phyloP scores from a whole-genome alignment of 2,329 filamentous ascomycete genomes.

The Dryadomyces quercus-mongolicae region DNA sequence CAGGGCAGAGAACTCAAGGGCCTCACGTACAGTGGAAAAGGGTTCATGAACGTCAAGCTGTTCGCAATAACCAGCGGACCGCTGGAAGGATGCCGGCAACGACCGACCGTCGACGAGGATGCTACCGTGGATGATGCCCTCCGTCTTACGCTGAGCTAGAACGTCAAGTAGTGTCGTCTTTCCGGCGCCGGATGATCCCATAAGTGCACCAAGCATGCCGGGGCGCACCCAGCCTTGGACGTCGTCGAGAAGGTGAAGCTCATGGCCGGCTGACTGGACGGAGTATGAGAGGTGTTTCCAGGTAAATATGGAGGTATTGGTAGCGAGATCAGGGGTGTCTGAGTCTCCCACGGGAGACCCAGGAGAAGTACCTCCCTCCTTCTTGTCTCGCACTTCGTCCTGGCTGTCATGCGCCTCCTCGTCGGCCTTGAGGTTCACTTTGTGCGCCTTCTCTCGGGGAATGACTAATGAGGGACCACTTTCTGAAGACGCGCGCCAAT shows the following conservation, averaged over 20 bases:
- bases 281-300: slow-evolving; percentile 64
- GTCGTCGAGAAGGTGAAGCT: slow-evolving; percentile 63
- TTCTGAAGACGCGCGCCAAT: slow-evolving; percentile 6
- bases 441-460: slow-evolving; percentile 9
- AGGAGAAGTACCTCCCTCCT: not conserved
- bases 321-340: slow-evolving; percentile 27
- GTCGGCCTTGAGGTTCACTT: not conserved
- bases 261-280: slow-evolving; percentile 45
- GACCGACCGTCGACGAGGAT: slow-evolving; percentile 65
- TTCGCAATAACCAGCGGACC: slow-evolving; percentile 69
- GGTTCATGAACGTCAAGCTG: slow-evolving; percentile 69
- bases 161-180: slow-evolving; percentile 81
- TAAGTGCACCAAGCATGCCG: slow-evolving; percentile 65
- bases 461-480: slow-evolving; percentile 8
- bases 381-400: not conserved
- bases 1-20: slow-evolving; percentile 60
- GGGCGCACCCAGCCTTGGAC: slow-evolving; percentile 79
- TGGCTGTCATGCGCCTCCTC: not conserved
- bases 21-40: slow-evolving; percentile 63
- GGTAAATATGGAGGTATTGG: slow-evolving; percentile 58
- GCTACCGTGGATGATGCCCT: slow-evolving; percentile 61
- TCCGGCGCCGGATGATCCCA: slow-evolving; percentile 71
- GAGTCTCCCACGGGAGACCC: not conserved
- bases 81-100: slow-evolving; percentile 64
- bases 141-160: slow-evolving; percentile 66